Base-by-base conservation (phyloP, 1,284 basidiomycete genomes). In the Erythrobasidium hasegawianum region DNA sequence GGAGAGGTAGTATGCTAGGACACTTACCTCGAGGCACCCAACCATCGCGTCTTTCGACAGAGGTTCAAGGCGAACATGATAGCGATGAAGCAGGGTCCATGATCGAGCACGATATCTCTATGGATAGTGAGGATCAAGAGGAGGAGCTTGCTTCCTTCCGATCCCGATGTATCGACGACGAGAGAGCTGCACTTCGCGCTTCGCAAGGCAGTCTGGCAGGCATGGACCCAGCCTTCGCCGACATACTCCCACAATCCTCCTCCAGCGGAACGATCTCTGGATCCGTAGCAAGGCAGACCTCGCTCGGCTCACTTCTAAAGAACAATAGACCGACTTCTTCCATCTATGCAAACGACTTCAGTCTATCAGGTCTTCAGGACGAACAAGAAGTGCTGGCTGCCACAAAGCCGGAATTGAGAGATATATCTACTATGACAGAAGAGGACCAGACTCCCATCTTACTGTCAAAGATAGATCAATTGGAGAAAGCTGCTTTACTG, bases 181-280 rank as follows among this genome's bases (percentile, higher is more conserved):
- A 61, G 18, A 27, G n/a, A 14, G 13, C 18, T n/a, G 38, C 38
- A 3, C 45, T 18, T 11, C 3, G 40, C 2, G n/a, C 40, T 14
- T 43, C 43, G 20, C 40, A 57, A 29, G 57, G 24, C 1, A 88
- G 86, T 71, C 80, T 89, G 10, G 88, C 90, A 59, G 88, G 88
- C 43, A 88, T 90, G 86, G 89, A 90, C 71, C 89, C 89, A 10
- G 81, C 79, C 0, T 90, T 89, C 74, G 87, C 88, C 60, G 88
- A 89, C 68, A 80, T 89, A 14, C 82, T 89, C 54, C 70, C 52
- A 18, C 24, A 55, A 22, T 65, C 62, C 1, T 38, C 41, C 54
- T 49, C 29, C n/a, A 38, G 53, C 24, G 24, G n/a, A 24, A 47
- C 43, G 4, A n/a, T 47, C 43, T n/a, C 43, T 24, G 16, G n/a